Base-by-base conservation (phyloP, 2,329 filamentous ascomycete genomes). In the Thielaviopsis musarum region DNA sequence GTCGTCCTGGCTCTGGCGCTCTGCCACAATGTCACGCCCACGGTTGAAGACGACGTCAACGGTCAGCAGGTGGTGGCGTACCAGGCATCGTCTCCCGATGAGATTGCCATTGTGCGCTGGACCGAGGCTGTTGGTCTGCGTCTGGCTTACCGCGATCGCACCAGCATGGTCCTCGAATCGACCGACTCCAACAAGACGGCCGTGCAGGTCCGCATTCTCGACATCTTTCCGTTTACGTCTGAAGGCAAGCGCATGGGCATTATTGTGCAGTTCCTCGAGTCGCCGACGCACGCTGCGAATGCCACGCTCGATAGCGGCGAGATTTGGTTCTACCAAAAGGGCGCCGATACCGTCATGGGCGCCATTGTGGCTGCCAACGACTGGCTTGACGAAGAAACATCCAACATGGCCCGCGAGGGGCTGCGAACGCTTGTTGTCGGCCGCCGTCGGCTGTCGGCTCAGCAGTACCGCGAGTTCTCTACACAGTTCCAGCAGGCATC, bases 231-330 rank as follows among this genome's bases (percentile, higher is more conserved):
- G 0, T 98, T 98, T 69, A 98, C 93, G 0, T 96, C 91, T 0
- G 93, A 97, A 64, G 91, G 91, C 65, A 98, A 98, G 72, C 83
- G 93, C 57, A 98, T 98, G 93, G 93, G 94, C 10, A 91, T 98
- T 61, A 85, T 98, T 62, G 88, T 96, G 21, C 86, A 91, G 65
- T 96, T 97, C 67, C 77, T 84, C 28, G 80, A 85, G 15, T 75
- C 75, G 34, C 26, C 66, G 22, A 75, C 76, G 1, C 73, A 78
- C 1, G 69, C 77, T 2, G 74, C 77, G 1, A 65, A 69, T 6
- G 72, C 74, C 0, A 71, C 73, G 48, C 72, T 81, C 12, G 75
- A 77, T 12, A 76, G 77, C 54, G 83, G 87, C 15, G 91, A 97
- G 67, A 91, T 97, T 30, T 96, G 91, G 87, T 98, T 98, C 73